Base-by-base conservation (phyloP, 495 filamentous ascomycete genomes). In the Penicillium canariense region DNA sequence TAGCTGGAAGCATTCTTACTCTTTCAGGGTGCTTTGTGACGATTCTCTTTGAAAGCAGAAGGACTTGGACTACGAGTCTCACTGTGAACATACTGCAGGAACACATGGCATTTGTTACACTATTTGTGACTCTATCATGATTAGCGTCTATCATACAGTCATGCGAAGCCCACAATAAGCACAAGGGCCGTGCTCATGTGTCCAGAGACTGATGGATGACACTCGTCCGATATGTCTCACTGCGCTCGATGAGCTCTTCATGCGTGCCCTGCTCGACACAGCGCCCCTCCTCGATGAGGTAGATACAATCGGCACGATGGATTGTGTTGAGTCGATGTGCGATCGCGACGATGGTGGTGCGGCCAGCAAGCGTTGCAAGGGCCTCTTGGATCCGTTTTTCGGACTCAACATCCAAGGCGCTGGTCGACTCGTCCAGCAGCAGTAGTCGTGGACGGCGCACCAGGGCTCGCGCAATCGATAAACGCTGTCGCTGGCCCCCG, bases 351-450 rank as follows among this genome's bases (percentile, higher is more conserved):
- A 86, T 86, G 0, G 86, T 93, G 17, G 90, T 87, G n/a, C 85
- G 87, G 54, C 84, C 81, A 7, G 80, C 67, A 9, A 84, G 79
- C 18, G 76, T 67, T 47, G 86, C 83, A 50, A 91, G 78, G 0
- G 86, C 85, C 15, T 78, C 76, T 64, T 90, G 87, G 10, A 94
- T 82, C 26, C 83, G 66, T 55, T 80, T 79, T 74, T 94, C 87
- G 20, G 80, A 82, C 67, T 87, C 81, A 3, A 84, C 81, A 58
- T 92, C 89, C 28, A 91, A 72, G 20, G 82, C 82, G 23, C 77
- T 82, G 3, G 89, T 92, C 4, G 87, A 85, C 70, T 94, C 89
- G 59, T 94, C 89, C 7, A 94, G 72, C 28, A 94, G 62, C 59
- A 91, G 65, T 46, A 91, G 70, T 10, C 75, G 69, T 4, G 89